Evolutionary conservation across 768 basidiomycete genomes (phyloP).

Genomic region (Leccinum incarnatum): DNA sequence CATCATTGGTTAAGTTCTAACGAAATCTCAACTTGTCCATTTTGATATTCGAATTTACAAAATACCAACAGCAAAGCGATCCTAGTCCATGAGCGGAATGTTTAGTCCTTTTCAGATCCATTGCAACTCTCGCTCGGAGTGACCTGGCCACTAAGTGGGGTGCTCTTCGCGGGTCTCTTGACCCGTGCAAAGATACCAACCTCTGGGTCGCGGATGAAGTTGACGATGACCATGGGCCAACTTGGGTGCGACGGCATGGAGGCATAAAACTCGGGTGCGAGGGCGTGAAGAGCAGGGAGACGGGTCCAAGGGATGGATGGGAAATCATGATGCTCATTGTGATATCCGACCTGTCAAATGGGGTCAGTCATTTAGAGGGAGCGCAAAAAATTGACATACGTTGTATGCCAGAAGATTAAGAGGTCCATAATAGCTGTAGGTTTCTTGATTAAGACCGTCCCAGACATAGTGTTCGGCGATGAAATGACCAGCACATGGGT

Average conservation of each 20-base stretch:
- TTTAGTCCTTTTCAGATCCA: constrained; percentile 18
- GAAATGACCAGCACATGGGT: constrained; percentile 96
- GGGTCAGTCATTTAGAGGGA: neutral
- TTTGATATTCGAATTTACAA: constrained; percentile 17
- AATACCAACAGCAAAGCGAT: constrained; percentile 8
- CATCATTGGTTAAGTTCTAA: neutral
- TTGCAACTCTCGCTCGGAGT: constrained; percentile 11
- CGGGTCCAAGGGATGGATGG: constrained; percentile 96
- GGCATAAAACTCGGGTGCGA: constrained; percentile 94
- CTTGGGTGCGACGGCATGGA: constrained; percentile 81
- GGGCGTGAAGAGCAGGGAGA: constrained; percentile 72
- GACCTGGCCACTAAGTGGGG: constrained; percentile 16
- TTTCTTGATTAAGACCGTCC: constrained; percentile 92
- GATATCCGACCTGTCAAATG: constrained; percentile 80
- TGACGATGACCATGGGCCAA: constrained; percentile 93
- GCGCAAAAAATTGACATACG: constrained; percentile 43
- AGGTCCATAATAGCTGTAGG: constrained; percentile 94
- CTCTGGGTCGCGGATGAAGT: constrained; percentile 88
- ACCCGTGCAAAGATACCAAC: constrained; percentile 88
- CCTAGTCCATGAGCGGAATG: constrained; percentile 6
- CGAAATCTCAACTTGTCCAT: neutral
- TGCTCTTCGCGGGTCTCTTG: constrained; percentile 59
- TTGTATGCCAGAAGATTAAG: constrained; percentile 93
- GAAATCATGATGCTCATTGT: constrained; percentile 99
- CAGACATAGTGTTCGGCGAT: constrained; percentile 97